Evolutionary conservation across 2,329 filamentous ascomycete genomes (phyloP), one percentile per base, ranked within the genome.

Genomic region (Trichoderma asperellum): DNA sequence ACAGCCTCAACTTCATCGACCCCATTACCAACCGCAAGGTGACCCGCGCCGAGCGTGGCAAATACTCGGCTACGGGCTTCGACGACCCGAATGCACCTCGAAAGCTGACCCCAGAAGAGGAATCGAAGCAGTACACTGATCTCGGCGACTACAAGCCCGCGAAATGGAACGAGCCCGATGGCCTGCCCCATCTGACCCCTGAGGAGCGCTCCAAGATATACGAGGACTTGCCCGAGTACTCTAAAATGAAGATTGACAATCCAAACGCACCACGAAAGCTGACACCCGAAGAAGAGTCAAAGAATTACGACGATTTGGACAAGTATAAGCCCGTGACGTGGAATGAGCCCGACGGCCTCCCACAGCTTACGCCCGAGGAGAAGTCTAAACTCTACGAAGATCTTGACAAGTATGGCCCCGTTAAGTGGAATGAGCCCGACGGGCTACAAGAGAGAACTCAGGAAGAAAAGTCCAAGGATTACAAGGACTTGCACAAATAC

Each of bases 1-100:
- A 63, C 11, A 68, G 72, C 21, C 63, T 68, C 21, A 70, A 69
- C 21, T 69, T 72, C 27, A 88, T 89, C 55, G 87, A 89, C 68
- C 87, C 87, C 3, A 88, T 89, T 70, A 88, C 86, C 18, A 89
- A 89, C 71, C 83, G 86, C 40, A 86, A 83, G 70, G 80, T 86
- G 4, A 70, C 74, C 7, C 56, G 66, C 24, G 49, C 70, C 1
- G n/a, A 74, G 75, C 66, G 16, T 16, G 61, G 60, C 37, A 76
- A 77, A 65, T 83, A 83, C 73, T 76, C 77, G 24, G 78, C 81
- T 0, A 73, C 77, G 24, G 72, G 75, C 40, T 74, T 79, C 34
- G 74, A 83, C 37, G 78, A 81, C 65, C 79, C 80, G 1, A 77
- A 81, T 66, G 78, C 78, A 2, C 70, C 78, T 18, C 76, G 67